Evolutionary conservation across 805 yeast species (phyloP).

Genomic region (Clavispora santaluciae): DNA sequence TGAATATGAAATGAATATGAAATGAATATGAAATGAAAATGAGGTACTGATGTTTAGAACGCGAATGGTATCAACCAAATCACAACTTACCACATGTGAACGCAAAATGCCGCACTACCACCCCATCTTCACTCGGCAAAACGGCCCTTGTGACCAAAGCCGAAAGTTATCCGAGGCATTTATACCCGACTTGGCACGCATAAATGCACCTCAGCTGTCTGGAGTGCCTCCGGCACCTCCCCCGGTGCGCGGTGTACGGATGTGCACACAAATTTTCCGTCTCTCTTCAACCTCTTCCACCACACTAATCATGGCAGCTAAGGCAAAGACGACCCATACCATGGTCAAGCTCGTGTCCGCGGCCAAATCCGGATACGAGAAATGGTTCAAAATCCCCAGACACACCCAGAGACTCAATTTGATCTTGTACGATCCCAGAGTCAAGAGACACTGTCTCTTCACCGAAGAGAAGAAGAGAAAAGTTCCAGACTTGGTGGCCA

Average conservation of each 20-base stretch:
- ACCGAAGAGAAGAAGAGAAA: slow-evolving; percentile 86
- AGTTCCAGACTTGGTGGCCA: slow-evolving; percentile 45
- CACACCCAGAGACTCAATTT: slow-evolving; percentile 74
- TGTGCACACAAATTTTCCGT: slow-evolving; percentile 4
- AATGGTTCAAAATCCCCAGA: slow-evolving; percentile 78
- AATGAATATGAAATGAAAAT: too few relatives aligned
- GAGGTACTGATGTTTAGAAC: too few relatives aligned
- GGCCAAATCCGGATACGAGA: slow-evolving; percentile 84
- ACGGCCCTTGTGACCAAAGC: too few relatives aligned
- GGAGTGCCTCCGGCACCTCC: too few relatives aligned
- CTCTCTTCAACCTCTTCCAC: background rate
- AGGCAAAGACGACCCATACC: slow-evolving; percentile 73
- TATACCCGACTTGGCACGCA: too few relatives aligned
- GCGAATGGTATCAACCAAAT: too few relatives aligned
- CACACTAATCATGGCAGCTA: slow-evolving; percentile 13
- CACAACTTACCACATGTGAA: too few relatives aligned
- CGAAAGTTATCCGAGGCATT: too few relatives aligned
- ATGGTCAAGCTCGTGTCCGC: slow-evolving; percentile 82
- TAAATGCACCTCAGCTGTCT: too few relatives aligned
- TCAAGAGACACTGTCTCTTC: slow-evolving; percentile 86
- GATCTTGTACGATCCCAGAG: slow-evolving; percentile 45
- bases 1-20: too few relatives aligned
- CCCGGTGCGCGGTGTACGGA: slow-evolving; percentile 1
- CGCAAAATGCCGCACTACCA: too few relatives aligned
- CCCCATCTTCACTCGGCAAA: too few relatives aligned